Evolutionary conservation across 1,284 basidiomycete genomes (phyloP).

Genomic region (Austroboletus novae-zelandiae): DNA sequence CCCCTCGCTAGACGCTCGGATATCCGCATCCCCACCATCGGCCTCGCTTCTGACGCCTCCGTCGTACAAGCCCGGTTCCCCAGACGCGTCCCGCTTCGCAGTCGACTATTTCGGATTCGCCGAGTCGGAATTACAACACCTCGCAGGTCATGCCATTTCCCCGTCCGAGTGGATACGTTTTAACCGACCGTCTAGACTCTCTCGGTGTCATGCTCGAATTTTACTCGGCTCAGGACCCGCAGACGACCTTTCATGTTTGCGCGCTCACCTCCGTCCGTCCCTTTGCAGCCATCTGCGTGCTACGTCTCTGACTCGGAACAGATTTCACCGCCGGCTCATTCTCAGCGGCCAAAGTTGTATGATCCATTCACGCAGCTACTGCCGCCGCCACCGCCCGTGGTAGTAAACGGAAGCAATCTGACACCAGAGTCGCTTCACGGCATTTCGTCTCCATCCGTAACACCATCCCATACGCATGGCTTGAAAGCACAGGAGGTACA

Average conservation of each 20-base stretch:
- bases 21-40: slow-evolving; percentile 58
- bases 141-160: slow-evolving; percentile 51
- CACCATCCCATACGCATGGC: slow-evolving; percentile 23
- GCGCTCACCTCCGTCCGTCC: slow-evolving; percentile 49
- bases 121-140: slow-evolving; percentile 51
- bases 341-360: slow-evolving; percentile 24
- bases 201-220: slow-evolving; percentile 69
- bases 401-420: slow-evolving; percentile 39
- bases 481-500: slow-evolving; percentile 16
- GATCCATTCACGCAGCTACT: slow-evolving; percentile 33
- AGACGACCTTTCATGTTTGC: slow-evolving; percentile 47
- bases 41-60: slow-evolving; percentile 71
- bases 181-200: slow-evolving; percentile 45
- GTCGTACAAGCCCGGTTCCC: slow-evolving; percentile 67
- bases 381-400: slow-evolving; percentile 22
- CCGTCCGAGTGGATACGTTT: slow-evolving; percentile 8
- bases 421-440: slow-evolving; percentile 62
- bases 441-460: slow-evolving; percentile 46
- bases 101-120: slow-evolving; percentile 64
- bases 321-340: slow-evolving; percentile 30
- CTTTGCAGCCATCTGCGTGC: slow-evolving; percentile 1
- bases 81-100: slow-evolving; percentile 64
- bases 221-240: slow-evolving; percentile 60
- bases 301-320: slow-evolving; percentile 8
- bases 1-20: slow-evolving; percentile 66